phyloP scores from a whole-genome alignment of 352 stramenopile species.

The Phytophthora litchii region DNA sequence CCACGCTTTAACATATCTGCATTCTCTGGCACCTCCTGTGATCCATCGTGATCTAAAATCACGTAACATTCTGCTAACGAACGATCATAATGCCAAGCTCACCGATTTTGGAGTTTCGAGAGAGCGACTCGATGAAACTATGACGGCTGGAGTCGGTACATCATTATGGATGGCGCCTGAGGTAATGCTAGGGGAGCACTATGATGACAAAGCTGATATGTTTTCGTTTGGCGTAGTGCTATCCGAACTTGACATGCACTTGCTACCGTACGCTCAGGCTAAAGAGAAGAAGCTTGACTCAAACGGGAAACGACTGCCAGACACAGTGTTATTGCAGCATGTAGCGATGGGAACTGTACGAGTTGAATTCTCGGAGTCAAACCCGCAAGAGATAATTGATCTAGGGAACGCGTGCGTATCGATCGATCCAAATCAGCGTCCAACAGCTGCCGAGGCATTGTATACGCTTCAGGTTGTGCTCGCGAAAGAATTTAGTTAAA shows the following conservation, averaged over 20 bases:
- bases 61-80: too few relatives aligned
- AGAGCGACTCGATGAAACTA: slow-evolving; percentile 13
- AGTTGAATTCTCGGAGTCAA: slow-evolving; percentile 22
- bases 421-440: slow-evolving; percentile 37
- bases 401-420: slow-evolving; percentile 38
- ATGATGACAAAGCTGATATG: slow-evolving; percentile 32
- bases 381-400: slow-evolving; percentile 28
- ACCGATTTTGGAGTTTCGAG: slow-evolving; percentile 21
- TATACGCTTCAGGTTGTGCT: slow-evolving; percentile 40
- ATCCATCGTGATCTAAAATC: too few relatives aligned
- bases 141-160: slow-evolving; percentile 27
- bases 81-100: too few relatives aligned
- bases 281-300: neutral
- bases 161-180: slow-evolving; percentile 27
- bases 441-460: slow-evolving; percentile 20
- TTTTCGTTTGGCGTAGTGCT: slow-evolving; percentile 42
- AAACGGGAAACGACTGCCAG: slow-evolving; percentile 26
- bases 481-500: neutral
- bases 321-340: slow-evolving; percentile 30
- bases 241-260: slow-evolving; percentile 38
- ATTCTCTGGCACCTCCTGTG: too few relatives aligned
- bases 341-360: slow-evolving; percentile 27
- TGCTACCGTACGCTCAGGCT: slow-evolving; percentile 21
- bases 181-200: slow-evolving; percentile 23
- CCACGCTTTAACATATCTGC: too few relatives aligned